Evolutionary conservation across 768 basidiomycete genomes (phyloP).

Genomic region (Hydnomerulius pinastri): DNA sequence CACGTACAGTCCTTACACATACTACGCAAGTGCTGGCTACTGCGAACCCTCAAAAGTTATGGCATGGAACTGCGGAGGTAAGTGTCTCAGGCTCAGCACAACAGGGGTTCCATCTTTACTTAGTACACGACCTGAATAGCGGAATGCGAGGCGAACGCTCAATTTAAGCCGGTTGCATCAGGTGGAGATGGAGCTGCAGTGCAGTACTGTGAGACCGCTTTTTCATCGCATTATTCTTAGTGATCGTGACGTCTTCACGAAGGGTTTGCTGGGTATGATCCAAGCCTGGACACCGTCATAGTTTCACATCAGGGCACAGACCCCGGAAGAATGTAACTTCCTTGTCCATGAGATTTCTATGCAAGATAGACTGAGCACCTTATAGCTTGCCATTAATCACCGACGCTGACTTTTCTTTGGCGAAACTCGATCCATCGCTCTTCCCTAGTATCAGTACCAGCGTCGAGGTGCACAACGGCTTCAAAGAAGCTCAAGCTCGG

Average conservation of each 20-base stretch:
- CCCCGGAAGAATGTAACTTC: conserved; percentile 20
- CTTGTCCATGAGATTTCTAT: too few relatives aligned
- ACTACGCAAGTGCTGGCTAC: conserved; percentile 49
- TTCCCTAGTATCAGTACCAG: conserved; percentile 47
- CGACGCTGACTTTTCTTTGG: conserved; percentile 37
- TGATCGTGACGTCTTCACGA: too few relatives aligned
- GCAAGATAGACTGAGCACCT: too few relatives aligned
- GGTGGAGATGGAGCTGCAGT: conserved; percentile 41
- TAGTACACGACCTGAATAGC: conserved; percentile 17
- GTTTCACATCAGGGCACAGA: conserved; percentile 32
- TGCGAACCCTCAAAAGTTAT: conserved; percentile 41
- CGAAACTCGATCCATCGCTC: conserved; percentile 35
- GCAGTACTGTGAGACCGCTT: conserved; percentile 38
- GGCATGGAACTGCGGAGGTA: conserved; percentile 53
- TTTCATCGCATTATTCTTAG: too few relatives aligned
- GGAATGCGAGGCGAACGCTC: conserved; percentile 45
- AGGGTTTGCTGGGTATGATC: conserved; percentile 49
- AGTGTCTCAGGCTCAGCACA: too few relatives aligned
- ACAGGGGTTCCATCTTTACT: too few relatives aligned
- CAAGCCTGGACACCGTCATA: conserved; percentile 31
- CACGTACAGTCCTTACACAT: conserved; percentile 45
- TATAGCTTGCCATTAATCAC: conserved; percentile 39
- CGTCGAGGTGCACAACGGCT: conserved; percentile 48
- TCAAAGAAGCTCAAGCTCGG: conserved; percentile 44
- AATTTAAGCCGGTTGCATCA: conserved; percentile 42